Conservation (phyloP, 1,284 basidiomycete species). For the Porogramme epimiltina region DNA sequence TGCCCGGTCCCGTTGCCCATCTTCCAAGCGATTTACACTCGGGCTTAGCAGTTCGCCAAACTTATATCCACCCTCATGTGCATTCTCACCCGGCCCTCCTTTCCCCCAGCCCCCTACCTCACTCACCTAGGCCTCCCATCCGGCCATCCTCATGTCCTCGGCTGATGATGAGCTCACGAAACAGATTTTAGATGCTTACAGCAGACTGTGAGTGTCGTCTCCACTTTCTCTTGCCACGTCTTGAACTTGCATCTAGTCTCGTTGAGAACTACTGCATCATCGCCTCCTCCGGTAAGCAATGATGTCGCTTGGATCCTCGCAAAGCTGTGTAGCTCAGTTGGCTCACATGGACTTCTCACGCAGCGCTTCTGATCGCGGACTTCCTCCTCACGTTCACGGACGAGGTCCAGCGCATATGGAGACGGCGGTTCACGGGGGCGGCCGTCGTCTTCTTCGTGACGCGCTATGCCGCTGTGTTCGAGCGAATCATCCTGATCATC, state of each 20-base stretch:
- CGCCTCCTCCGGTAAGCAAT: constrained; percentile 11
- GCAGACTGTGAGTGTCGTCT: constrained; percentile 9
- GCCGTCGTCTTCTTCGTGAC: constrained; percentile 21
- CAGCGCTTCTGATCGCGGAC: constrained; percentile 20
- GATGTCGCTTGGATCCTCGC: not conserved
- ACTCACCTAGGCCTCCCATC: too few species aligned
- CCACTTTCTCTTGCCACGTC: not conserved
- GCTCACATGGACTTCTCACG: too few species aligned
- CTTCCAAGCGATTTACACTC: too few species aligned
- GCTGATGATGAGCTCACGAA: constrained; percentile 6
- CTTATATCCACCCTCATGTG: too few species aligned
- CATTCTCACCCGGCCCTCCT: too few species aligned
- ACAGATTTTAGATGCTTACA: constrained; percentile 7
- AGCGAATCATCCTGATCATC: constrained; percentile 12
- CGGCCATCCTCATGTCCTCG: too few species aligned
- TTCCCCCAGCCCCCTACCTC: too few species aligned
- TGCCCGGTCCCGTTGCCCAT: too few species aligned
- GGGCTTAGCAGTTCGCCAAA: too few species aligned
- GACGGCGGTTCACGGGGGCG: constrained; percentile 17
- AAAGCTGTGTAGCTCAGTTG: too few species aligned
- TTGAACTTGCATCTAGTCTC: not conserved
- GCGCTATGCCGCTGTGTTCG: constrained; percentile 18
- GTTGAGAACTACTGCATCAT: constrained; percentile 21
- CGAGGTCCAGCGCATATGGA: constrained; percentile 25
- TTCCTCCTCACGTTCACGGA: constrained; percentile 17